Percentiles rank a stretch among this genome's conserved stretches.
phyloP scores from a whole-genome alignment of 441 rosid species.

The Gossypium trilobum region DNA sequence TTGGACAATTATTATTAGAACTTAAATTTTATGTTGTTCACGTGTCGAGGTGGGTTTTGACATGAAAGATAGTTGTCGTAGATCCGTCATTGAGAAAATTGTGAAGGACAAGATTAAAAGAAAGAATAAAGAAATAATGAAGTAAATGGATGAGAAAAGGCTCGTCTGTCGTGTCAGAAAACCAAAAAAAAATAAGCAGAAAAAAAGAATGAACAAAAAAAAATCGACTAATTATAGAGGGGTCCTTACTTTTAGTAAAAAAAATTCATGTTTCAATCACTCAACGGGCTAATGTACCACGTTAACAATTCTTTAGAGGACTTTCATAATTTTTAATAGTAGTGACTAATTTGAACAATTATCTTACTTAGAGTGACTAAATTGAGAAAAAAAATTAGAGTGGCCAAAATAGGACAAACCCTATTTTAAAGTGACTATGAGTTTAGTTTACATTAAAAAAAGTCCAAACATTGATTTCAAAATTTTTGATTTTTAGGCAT shows the following conservation, averaged over 20 bases:
- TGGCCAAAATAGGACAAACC: too few species aligned
- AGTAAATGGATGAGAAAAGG: not conserved
- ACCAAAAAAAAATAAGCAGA: not conserved
- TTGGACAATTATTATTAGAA: slow-evolving; percentile 21
- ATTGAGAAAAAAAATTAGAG: too few species aligned
- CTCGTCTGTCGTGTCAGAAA: not conserved
- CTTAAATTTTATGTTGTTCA: not conserved
- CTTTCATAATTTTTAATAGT: too few species aligned
- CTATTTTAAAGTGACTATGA: too few species aligned
- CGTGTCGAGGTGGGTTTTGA: not conserved
- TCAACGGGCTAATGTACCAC: not conserved
- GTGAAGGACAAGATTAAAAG: not conserved
- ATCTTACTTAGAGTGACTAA: not conserved
- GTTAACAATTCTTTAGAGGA: not conserved
- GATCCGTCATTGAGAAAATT: not conserved
- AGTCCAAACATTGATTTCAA: too few species aligned
- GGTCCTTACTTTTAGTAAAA: not conserved
- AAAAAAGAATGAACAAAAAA: too few species aligned
- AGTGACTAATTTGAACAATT: not conserved
- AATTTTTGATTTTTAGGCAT: too few species aligned
- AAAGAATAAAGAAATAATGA: too few species aligned
- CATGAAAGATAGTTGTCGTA: too few species aligned
- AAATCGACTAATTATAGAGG: not conserved
- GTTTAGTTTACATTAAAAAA: too few species aligned
- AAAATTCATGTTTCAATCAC: not conserved